Percentiles rank a stretch among this genome's conserved stretches.
Conservation (phyloP, 768 basidiomycete genomes). For the Auricularia sp. region DNA sequence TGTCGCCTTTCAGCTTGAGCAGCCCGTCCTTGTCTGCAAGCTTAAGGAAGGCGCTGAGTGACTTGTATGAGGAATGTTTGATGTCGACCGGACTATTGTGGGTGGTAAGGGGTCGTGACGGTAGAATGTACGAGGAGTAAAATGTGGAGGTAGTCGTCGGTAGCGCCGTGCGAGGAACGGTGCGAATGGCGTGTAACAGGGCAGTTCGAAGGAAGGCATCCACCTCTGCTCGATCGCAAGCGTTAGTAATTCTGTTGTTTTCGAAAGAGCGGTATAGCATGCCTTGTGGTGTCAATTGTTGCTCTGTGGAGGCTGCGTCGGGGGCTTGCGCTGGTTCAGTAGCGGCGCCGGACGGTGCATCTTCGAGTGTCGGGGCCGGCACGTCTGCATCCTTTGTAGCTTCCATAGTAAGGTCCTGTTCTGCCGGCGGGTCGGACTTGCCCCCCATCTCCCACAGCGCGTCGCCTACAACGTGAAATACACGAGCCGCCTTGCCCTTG, state of each 20-base stretch:
- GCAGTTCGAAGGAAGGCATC: slow-evolving; percentile 48
- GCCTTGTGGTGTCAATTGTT: slow-evolving; percentile 5
- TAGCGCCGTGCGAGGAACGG: slow-evolving; percentile 45
- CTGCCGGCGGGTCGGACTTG: slow-evolving; percentile 47
- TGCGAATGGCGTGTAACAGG: slow-evolving; percentile 54
- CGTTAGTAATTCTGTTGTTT: too few relatives aligned
- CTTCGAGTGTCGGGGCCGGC: background rate
- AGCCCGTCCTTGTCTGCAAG: slow-evolving; percentile 62
- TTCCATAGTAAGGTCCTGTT: slow-evolving; percentile 9
- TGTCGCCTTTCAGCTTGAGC: slow-evolving; percentile 48
- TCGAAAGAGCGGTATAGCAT: too few relatives aligned
- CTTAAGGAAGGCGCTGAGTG: slow-evolving; percentile 73
- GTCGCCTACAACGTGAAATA: slow-evolving; percentile 73
- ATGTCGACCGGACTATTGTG: slow-evolving; percentile 45
- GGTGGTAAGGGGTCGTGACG: slow-evolving; percentile 50
- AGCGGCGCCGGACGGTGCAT: background rate
- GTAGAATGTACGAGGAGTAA: slow-evolving; percentile 69
- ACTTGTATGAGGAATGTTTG: slow-evolving; percentile 73
- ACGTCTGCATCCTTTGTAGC: slow-evolving; percentile 8
- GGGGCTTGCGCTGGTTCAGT: background rate
- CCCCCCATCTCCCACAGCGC: slow-evolving; percentile 61
- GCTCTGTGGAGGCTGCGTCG: too few relatives aligned
- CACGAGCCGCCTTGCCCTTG: slow-evolving; percentile 70
- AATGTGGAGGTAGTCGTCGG: slow-evolving; percentile 70
- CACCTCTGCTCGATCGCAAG: slow-evolving; percentile 31